Evolutionary conservation across 768 basidiomycete species (phyloP).

Genomic region (Boletellus ananiceps): DNA sequence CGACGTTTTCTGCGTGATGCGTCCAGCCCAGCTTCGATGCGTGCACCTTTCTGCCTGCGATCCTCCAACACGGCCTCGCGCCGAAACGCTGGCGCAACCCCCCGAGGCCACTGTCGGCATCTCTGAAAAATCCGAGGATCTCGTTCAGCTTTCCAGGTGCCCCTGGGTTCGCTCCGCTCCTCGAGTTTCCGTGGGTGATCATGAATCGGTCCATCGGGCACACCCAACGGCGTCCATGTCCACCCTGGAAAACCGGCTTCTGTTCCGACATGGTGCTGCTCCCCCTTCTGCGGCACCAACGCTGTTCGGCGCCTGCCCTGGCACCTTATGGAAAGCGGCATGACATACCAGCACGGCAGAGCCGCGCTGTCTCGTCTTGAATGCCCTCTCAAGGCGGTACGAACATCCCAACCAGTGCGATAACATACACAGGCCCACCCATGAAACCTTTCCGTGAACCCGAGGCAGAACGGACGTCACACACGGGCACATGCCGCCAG

Average conservation of each 20-base stretch:
- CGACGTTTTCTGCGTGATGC: no score
- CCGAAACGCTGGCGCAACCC: no score
- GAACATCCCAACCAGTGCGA: no score
- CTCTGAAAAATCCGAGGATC: constrained; percentile 12
- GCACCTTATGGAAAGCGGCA: constrained; percentile 1
- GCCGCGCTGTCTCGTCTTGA: no score
- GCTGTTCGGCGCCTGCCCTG: not conserved
- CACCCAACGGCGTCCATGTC: not conserved
- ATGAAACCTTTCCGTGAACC: not conserved
- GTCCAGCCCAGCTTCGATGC: constrained; percentile 1
- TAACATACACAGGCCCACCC: no score
- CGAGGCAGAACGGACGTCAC: no score
- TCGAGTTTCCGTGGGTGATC: constrained; percentile 4
- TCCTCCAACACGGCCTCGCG: constrained; percentile 11
- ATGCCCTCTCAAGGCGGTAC: no score
- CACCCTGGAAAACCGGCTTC: not conserved
- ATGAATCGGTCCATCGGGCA: constrained; percentile 9
- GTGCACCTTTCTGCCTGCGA: constrained; percentile 9
- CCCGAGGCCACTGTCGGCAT: not conserved
- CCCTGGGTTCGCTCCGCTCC: not conserved
- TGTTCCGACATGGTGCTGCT: not conserved
- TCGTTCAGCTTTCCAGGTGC: not conserved
- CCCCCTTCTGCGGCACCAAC: not conserved
- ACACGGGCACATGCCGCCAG: not conserved
- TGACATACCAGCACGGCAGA: no score